Evolutionary conservation across 768 basidiomycete species (phyloP).

Genomic region (Tricholoma hemisulphureum): DNA sequence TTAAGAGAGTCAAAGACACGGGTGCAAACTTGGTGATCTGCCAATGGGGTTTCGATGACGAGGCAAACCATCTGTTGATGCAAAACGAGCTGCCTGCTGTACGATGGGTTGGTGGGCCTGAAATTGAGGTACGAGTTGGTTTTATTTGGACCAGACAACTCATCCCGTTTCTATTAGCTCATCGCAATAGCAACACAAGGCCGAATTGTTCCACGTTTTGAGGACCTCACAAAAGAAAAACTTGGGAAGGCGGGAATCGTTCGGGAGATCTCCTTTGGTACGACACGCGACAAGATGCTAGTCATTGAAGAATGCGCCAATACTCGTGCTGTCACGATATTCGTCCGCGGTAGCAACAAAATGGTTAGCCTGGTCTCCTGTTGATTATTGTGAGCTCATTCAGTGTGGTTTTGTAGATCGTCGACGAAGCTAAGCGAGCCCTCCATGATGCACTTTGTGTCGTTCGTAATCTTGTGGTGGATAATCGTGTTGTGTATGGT

Average conservation of each 20-base stretch:
- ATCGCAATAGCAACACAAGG: constrained; percentile 99
- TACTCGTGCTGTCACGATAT: constrained; percentile 92
- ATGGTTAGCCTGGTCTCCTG: constrained; percentile 59
- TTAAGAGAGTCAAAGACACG: constrained; percentile 91
- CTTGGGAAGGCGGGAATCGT: constrained; percentile 93
- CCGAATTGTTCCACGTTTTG: constrained; percentile 96
- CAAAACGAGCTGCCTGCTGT: constrained; percentile 97
- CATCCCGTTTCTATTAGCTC: constrained; percentile 49
- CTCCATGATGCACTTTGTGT: constrained; percentile 97
- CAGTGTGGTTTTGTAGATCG: constrained; percentile 61
- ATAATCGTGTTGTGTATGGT: constrained; percentile 97
- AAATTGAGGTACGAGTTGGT: constrained; percentile 76
- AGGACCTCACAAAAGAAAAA: constrained; percentile 89
- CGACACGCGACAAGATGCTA: constrained; percentile 98
- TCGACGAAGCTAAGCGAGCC: constrained; percentile 97
- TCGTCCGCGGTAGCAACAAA: constrained; percentile 97
- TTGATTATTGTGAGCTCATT: neutral
- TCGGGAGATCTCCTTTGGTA: constrained; percentile 93
- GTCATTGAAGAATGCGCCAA: constrained; percentile 99
- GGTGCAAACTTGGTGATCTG: constrained; percentile 99
- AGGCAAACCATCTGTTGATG: constrained; percentile 97
- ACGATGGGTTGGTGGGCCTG: constrained; percentile 98
- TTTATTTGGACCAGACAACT: neutral
- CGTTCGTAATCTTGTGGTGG: constrained; percentile 91
- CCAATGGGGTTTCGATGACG: constrained; percentile 99